Conservation (phyloP, 805 yeast species). For the Lachancea dasiensis region DNA sequence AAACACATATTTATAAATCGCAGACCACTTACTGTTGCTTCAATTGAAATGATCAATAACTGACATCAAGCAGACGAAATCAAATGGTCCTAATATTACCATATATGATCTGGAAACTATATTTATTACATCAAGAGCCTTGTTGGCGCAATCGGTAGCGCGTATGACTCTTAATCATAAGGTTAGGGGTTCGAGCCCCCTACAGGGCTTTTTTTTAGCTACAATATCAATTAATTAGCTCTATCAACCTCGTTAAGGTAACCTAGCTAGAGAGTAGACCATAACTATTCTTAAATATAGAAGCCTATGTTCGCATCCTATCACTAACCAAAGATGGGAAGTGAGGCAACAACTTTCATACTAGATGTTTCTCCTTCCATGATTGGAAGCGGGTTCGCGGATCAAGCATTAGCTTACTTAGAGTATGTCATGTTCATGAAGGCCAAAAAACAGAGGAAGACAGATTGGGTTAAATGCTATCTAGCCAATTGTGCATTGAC, state of each 20-base stretch:
- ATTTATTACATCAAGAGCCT: constrained; percentile 10
- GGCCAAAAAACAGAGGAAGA: constrained; percentile 25
- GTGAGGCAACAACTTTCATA: constrained; percentile 26
- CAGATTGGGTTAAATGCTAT: constrained; percentile 26
- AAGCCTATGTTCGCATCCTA: no score
- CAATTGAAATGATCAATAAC: no score
- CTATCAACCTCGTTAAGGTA: no score
- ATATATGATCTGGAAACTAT: background rate
- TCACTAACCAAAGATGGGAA: constrained; percentile 13
- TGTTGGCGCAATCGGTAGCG: constrained; percentile 27
- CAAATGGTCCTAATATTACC: background rate
- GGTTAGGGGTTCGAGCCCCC: constrained; percentile 27
- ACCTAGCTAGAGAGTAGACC: no score
- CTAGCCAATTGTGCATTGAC: constrained; percentile 17
- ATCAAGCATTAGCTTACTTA: constrained; percentile 21
- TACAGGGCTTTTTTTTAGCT: constrained; percentile 21
- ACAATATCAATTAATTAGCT: no score
- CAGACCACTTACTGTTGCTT: no score
- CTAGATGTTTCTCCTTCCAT: constrained; percentile 23
- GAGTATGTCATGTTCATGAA: constrained; percentile 26
- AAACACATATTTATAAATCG: background rate
- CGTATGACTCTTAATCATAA: constrained; percentile 25
- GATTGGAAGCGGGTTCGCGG: constrained; percentile 11
- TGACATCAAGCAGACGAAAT: background rate
- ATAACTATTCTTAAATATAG: no score